Base-by-base conservation (phyloP, 2,329 filamentous ascomycete genomes). In the Arthrobotrys entomopaga region DNA sequence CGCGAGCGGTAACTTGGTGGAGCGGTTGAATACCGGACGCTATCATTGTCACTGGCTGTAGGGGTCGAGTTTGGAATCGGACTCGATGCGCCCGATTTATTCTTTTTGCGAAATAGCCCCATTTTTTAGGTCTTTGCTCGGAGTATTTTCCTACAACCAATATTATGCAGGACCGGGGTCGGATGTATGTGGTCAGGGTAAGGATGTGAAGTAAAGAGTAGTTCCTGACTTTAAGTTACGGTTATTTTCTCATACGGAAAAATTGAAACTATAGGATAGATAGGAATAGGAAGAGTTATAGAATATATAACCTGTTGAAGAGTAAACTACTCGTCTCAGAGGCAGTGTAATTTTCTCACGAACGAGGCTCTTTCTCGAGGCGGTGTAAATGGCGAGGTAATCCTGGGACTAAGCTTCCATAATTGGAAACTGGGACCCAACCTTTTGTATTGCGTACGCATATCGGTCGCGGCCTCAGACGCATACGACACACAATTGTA, bases 71-170 rank as follows among this genome's bases (percentile, higher is more conserved):
- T 40, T 40, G 54, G 20, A 1, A 53, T 52, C 6, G 40, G 48
- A 8, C 38, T 56, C 22, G 24, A 3, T 26, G 38, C 34, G 22
- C 48, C 56, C 5, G 65, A 54, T 34, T 69, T 69, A 26, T 60
- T 56, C 26, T 69, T 69, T 43, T 49, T 69, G 29, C 56, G 60
- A 48, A 69, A 69, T n/a, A 69, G 22, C 10, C 65, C 65, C 65
- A 69, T 69, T 16, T 5, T 26, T 26, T 26, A 26, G 24, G 24
- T 26, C 3, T 26, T n/a, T n/a, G n/a, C n/a, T n/a, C n/a, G n/a
- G n/a, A n/a, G 24, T 26, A 26, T 3, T 26, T 26, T 26, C 24
- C 7, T 26, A 26, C 24, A 26, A 26, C 3, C 24, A 26, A 7
- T 26, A 7, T 7, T 3, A 7, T 7, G 3, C 24, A 40, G 42